Evolutionary conservation across 495 filamentous ascomycete genomes (phyloP), one percentile per base, ranked within the genome.

Genomic region (Penicillium odoratum): DNA sequence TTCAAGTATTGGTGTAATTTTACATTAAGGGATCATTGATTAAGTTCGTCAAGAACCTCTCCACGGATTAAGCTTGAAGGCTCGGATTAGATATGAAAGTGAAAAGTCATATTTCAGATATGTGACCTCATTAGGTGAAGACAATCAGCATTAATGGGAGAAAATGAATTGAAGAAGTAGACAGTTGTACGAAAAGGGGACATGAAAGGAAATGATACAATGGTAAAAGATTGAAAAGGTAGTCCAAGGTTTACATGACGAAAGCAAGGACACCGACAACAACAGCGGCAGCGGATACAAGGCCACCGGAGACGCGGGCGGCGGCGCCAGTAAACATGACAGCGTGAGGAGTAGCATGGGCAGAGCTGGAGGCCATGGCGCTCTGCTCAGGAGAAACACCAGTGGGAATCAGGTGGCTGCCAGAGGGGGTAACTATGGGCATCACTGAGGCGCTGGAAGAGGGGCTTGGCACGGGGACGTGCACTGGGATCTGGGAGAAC

Each of bases 181-280:
- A 60, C n/a, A 49, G 9, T 43, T 38, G 46, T 58, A 58, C 53
- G 44, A 21, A 60, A 53, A 47, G 18, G 51, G 33, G 42, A 51
- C 30, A 47, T 0, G 30, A 46, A 55, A 61, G 28, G 5, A 30
- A 42, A 43, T 31, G 57, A 7, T 11, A 25, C 44, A 25, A 33
- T 26, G 16, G 6, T 13, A 11, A 56, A 56, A 29, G 47, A 63
- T 48, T 51, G 59, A 59, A 56, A 55, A 15, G 7, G 29, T 16
- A n/a, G 42, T 18, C 47, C 47, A 40, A 21, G 21, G 5, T 25
- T 57, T 74, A 75, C 59, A 75, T 50, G 31, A 71, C 50, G 46
- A 69, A 69, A 16, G 72, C 71, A 47, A 75, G 63, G 10, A 74
- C 61, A 60, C 64, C 72, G 16, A 69, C 51, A 1, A 74, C 63